Evolutionary conservation across 2,329 filamentous ascomycete genomes (phyloP), one percentile per base, ranked within the genome.

Genomic region (Fusarium drepaniforme): DNA sequence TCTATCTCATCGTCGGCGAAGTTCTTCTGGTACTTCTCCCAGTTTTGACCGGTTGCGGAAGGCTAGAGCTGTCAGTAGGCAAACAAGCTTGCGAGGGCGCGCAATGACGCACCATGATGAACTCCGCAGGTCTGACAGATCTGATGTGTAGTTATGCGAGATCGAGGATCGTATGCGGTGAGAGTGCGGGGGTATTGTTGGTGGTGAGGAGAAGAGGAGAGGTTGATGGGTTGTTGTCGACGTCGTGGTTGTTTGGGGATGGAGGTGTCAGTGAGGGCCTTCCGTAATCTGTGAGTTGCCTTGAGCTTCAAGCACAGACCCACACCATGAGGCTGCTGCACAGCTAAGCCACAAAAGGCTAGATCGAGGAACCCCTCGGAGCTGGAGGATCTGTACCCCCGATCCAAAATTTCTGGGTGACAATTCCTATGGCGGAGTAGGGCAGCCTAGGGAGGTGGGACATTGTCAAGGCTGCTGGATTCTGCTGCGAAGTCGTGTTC

Each of bases 1-100:
- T 97, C 95, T 85, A 96, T 89, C 84, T 98, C 97, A 81, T 99
- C 97, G 82, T 99, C 97, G 82, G 93, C 96, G 83, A 94, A 99
- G 83, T 93, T 96, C 90, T 98, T 98, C 88, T 94, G 91, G 90
- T 98, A 98, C 89, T 98, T 98, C 90, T 99, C 97, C 97, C 97
- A 99, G 90, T 91, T 94, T 85, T 90, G 87, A 84, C 97, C 97
- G 81, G 93, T 97, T 85, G 97, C 96, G 88, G 94, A 96, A 90
- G 96, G 96, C 96, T 98, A 91, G 70, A 28, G 51, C 23, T 44
- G 74, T 82, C 74, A 82, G 77, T 73, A 71, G 42, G 64, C 66
- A 37, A 68, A 56, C 61, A 51, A 67, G 44, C 40, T 64, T 72
- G 40, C 30, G 56, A 58, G 64, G 59, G 64, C 66, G 58, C 35